These are phyloP conservation scores for Populus trichocarpa DNA, from an alignment of 441 rosid genomes.

Conservation along the genomic window DNA sequence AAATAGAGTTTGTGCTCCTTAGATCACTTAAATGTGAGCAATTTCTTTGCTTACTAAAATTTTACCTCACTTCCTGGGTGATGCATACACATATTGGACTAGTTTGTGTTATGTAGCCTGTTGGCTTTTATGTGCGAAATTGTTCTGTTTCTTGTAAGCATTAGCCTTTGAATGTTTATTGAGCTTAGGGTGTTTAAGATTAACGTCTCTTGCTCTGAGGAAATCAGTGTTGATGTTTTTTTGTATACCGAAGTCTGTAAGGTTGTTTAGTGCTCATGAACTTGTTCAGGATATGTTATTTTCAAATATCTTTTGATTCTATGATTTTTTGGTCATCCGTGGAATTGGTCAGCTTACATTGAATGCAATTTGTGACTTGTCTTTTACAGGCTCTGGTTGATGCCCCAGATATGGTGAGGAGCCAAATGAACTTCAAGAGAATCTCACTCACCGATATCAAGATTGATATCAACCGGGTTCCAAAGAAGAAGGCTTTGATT, in stretches of 20 bases:
- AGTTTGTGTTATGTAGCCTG: neutral
- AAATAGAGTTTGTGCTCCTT: neutral
- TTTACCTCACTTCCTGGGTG: too few relatives aligned
- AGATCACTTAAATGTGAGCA: too few relatives aligned
- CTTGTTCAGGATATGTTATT: neutral
- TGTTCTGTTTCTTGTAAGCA: neutral
- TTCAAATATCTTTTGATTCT: neutral
- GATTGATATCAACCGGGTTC: constrained; percentile 72
- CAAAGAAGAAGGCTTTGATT: constrained; percentile 73
- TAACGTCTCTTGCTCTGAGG: neutral
- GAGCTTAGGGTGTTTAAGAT: neutral
- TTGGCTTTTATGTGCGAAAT: neutral
- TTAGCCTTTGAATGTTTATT: neutral
- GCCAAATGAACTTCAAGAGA: constrained; percentile 88
- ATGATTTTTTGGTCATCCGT: neutral
- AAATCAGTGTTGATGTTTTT: neutral
- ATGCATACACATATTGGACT: neutral
- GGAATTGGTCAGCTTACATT: neutral
- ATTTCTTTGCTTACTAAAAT: too few relatives aligned
- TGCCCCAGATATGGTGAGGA: constrained; percentile 83
- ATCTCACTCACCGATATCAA: constrained; percentile 71
- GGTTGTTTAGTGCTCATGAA: neutral
- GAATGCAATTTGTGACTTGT: neutral
- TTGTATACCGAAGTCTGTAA: neutral
- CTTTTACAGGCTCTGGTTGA: constrained; percentile 70